Conservation (phyloP, 495 filamentous ascomycete species). For the Lepraria neglecta region DNA sequence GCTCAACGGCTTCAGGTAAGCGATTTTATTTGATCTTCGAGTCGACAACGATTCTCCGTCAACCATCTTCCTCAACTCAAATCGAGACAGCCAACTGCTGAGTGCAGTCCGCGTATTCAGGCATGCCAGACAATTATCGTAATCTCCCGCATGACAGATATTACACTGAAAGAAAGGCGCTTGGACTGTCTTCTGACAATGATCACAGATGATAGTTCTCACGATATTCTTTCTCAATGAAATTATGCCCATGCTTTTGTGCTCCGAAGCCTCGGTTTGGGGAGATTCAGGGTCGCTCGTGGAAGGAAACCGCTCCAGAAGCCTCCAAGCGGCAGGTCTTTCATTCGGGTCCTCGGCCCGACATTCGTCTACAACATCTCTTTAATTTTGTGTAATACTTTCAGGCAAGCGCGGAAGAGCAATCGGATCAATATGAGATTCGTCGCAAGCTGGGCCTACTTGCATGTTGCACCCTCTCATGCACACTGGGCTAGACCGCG, state of each 20-base stretch:
- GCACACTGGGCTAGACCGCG: not conserved
- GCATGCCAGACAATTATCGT: not conserved
- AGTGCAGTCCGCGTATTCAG: too few species aligned
- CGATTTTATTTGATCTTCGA: too few species aligned
- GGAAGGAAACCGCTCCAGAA: not conserved
- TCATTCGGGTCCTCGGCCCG: not conserved
- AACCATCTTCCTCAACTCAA: too few species aligned
- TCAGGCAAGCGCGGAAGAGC: not conserved
- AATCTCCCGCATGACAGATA: not conserved
- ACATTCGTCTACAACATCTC: not conserved
- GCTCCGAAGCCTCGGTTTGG: not conserved
- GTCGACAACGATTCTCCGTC: too few species aligned
- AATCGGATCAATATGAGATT: not conserved
- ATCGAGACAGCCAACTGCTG: too few species aligned
- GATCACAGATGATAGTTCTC: not conserved
- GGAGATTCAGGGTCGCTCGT: not conserved
- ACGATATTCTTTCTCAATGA: not conserved
- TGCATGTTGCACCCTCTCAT: not conserved
- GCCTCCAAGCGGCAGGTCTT: not conserved
- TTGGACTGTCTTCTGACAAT: not conserved
- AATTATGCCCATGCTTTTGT: not conserved
- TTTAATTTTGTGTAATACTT: not conserved
- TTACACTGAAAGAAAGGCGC: not conserved
- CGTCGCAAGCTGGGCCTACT: not conserved
- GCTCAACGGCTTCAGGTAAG: too few species aligned